These are phyloP conservation scores for Pontederia paniculata DNA, from an alignment of 176 grass and related monocot genomes.

Conservation along the genomic window DNA sequence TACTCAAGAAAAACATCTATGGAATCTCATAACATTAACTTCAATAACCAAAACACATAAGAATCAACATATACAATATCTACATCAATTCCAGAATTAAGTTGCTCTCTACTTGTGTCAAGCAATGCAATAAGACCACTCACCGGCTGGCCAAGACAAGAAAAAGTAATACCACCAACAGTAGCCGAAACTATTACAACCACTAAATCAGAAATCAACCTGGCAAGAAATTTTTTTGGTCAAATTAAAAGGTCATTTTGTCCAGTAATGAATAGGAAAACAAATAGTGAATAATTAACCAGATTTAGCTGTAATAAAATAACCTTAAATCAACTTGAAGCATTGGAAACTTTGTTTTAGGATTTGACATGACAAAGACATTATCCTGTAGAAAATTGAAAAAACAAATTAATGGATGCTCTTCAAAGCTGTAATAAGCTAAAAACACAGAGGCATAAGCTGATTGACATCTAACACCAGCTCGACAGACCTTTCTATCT, in stretches of 20 bases:
- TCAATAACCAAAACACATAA: no score
- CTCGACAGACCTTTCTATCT: slow-evolving; percentile 57
- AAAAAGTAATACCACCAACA: slow-evolving; percentile 80
- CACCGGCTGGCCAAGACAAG: slow-evolving; percentile 27
- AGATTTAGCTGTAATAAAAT: background rate
- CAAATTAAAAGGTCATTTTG: background rate
- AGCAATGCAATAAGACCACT: background rate
- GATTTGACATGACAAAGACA: slow-evolving; percentile 99
- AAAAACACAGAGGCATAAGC: background rate
- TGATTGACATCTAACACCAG: background rate
- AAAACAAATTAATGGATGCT: background rate
- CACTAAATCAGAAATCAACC: slow-evolving; percentile 97
- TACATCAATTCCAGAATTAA: no score
- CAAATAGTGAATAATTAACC: no score
- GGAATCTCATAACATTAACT: no score
- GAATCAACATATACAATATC: no score
- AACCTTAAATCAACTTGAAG: slow-evolving; percentile 93
- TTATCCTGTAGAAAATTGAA: slow-evolving; percentile 58
- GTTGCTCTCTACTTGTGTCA: no score
- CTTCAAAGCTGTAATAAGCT: slow-evolving; percentile 4
- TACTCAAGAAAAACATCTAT: no score
- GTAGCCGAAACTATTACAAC: slow-evolving; percentile 96
- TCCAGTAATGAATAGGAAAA: no score
- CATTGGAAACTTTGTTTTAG: slow-evolving; percentile 91
- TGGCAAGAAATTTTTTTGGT: no score